Evolutionary conservation across 495 filamentous ascomycete genomes (phyloP), one percentile per base, ranked within the genome.

Genomic region (Penicillium paxilli): DNA sequence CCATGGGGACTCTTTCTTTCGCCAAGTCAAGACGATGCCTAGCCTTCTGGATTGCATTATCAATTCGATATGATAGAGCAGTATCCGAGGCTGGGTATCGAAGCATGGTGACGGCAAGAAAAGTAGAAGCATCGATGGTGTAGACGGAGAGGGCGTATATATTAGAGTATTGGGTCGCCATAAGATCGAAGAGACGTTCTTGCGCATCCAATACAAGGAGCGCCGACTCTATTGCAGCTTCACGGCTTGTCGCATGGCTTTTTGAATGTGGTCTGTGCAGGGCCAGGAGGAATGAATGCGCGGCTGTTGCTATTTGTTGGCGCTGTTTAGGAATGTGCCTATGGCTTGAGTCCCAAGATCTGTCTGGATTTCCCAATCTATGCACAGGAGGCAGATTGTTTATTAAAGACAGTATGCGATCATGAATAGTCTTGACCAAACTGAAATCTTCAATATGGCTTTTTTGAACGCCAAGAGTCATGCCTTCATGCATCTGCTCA

Each of bases 141-240:
- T 52, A 52, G 7, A 52, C 51, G 21, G 41, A 53, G 5, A 53
- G 51, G 4, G 42, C 51, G 41, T 53, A 53, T 16, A 53, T 53
- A 26, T 30, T 53, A 26, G 28, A 53, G n/a, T 53, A 53, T 23
- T 23, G 41, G n/a, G 41, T 53, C 8, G 40, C 41, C 51, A 53
- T 53, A 10, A 47, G 51, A 47, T 46, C 30, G 19, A 38, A 46
- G 9, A 53, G 51, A 7, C 25, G 19, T 40, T 47, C 51, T 44
- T 53, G 51, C 19, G 42, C 51, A 47, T 53, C 51, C 25, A 53
- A 25, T 45, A 17, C 37, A 17, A 12, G 19, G 5, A 53, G 26
- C 14, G 51, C 51, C 20, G 51, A 25, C 26, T 46, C 26, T 17
- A 38, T 47, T 16, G 51, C 51, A 37, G 51, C 51, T 5, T 45